Percentiles rank a stretch among this genome's conserved stretches.
These are phyloP conservation scores for Chrysoporthe deuterocubensis DNA, from an alignment of 2,329 filamentous ascomycete genomes.

Conservation along the genomic window DNA sequence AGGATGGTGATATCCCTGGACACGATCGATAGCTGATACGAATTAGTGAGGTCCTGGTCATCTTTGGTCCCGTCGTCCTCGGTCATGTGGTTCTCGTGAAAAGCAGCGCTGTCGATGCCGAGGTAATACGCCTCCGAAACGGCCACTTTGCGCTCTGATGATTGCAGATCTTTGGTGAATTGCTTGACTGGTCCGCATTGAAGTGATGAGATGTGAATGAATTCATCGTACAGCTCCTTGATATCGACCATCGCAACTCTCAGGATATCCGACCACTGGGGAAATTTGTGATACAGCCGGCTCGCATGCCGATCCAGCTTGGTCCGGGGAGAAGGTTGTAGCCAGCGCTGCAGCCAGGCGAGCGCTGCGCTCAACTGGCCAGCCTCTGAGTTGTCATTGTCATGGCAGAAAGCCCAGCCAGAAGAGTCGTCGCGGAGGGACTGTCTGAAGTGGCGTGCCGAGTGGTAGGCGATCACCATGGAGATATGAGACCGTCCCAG, in stretches of 20 bases:
- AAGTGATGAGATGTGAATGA: rapidly evolving
- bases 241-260: neutral
- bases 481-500: neutral
- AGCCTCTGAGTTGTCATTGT: neutral
- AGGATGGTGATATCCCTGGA: no score
- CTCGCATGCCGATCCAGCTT: neutral
- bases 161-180: neutral
- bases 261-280: neutral
- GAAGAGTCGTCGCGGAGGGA: neutral
- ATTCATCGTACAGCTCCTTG: neutral
- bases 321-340: neutral
- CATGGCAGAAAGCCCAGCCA: neutral
- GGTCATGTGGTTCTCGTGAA: neutral
- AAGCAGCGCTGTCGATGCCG: neutral
- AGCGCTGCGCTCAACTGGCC: neutral
- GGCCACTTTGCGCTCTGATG: neutral
- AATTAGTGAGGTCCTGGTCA: no score
- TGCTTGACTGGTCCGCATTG: neutral
- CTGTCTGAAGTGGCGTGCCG: neutral
- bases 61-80: neutral
- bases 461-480: neutral
- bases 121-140: neutral
- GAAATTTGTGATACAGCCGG: rapidly evolving
- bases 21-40: no score
- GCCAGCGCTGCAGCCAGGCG: neutral